Conservation (phyloP, 768 basidiomycete genomes). For the Phylloporus rhodoxanthus region DNA sequence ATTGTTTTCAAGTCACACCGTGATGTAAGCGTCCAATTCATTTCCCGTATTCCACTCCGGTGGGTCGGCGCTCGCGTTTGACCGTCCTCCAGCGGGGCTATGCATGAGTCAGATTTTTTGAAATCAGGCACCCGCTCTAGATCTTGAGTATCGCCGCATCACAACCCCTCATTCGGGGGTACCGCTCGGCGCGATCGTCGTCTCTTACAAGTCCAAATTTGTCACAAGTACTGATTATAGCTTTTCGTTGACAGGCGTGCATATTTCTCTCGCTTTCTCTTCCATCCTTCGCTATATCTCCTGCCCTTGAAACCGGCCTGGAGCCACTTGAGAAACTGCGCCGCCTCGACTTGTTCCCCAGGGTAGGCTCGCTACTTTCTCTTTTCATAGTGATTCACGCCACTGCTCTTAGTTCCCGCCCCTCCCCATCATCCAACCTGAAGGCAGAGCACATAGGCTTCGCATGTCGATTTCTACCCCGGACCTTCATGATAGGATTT, state of each 20-base stretch:
- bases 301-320: slow-evolving; percentile 59
- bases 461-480: slow-evolving; percentile 33
- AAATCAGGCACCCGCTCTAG: slow-evolving; percentile 16
- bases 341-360: slow-evolving; percentile 35
- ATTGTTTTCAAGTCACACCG: slow-evolving; percentile 55
- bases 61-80: too few species aligned
- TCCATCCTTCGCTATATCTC: slow-evolving; percentile 40
- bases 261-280: slow-evolving; percentile 49
- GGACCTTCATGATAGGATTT: slow-evolving; percentile 24
- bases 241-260: slow-evolving; percentile 40
- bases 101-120: slow-evolving; percentile 1
- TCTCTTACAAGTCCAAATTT: slow-evolving; percentile 7
- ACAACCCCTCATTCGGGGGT: neutral
- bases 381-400: neutral
- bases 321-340: slow-evolving; percentile 55
- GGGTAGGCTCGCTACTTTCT: slow-evolving; percentile 11
- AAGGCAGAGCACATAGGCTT: slow-evolving; percentile 18
- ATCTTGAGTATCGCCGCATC: neutral
- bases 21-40: slow-evolving; percentile 43
- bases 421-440: slow-evolving; percentile 19
- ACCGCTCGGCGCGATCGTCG: slow-evolving; percentile 14
- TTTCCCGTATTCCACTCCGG: neutral
- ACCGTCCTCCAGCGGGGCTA: neutral
- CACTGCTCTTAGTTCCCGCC: slow-evolving; percentile 13
- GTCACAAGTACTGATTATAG: slow-evolving; percentile 13